phyloP scores from a whole-genome alignment of 2,329 filamentous ascomycete genomes.

The Daldinia sp. region DNA sequence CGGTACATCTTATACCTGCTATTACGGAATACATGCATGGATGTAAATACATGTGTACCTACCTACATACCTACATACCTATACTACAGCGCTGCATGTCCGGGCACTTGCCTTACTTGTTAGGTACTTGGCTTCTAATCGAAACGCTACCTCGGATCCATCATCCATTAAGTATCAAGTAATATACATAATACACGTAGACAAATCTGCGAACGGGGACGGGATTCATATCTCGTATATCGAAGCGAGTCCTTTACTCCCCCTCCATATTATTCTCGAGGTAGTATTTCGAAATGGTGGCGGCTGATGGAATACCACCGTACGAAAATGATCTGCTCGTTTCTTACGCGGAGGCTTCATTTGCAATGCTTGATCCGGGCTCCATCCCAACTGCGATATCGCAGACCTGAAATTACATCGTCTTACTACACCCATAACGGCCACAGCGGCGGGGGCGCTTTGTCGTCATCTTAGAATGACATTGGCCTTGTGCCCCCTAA shows the following conservation, averaged over 20 bases:
- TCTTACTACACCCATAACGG: conserved; percentile 5
- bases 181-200: too few species aligned
- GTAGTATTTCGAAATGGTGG: conserved; percentile 1
- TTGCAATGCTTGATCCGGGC: conserved; percentile 13
- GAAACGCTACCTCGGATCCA: too few species aligned
- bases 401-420: conserved; percentile 7
- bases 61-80: conserved; percentile 1
- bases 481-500: neutral
- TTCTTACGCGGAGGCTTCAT: neutral
- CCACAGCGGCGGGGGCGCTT: neutral
- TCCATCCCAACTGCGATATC: conserved; percentile 20
- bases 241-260: neutral
- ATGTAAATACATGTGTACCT: neutral
- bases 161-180: too few species aligned
- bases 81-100: conserved; percentile 7
- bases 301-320: neutral
- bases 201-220: too few species aligned
- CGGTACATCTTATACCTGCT: neutral
- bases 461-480: neutral
- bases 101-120: neutral
- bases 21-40: too few species aligned
- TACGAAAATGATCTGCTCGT: conserved; percentile 10
- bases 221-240: neutral
- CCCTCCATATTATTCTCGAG: neutral
- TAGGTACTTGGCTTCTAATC: too few species aligned